Base-by-base conservation (phyloP, 169 alveolate genomes). In the Babesia gibsoni region DNA sequence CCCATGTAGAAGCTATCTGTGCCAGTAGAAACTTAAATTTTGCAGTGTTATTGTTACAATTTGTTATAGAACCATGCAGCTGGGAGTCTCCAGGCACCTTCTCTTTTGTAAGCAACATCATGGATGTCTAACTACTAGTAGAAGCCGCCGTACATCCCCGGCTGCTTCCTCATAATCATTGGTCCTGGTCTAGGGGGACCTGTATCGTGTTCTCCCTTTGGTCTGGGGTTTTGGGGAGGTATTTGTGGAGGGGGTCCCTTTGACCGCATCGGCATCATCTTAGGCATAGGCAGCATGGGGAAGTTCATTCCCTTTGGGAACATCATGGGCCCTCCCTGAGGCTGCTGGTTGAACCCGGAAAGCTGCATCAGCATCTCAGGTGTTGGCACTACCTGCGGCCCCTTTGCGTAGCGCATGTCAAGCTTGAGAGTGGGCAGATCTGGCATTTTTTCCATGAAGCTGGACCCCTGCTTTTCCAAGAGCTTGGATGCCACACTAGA, bases 361-460 rank as follows among this genome's bases (percentile, higher is more conserved):
- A 61, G 7, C 20, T 16, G 59, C 72, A 42, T 41, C 56, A 61
- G 14, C 59, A 61, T 45, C 22, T 61, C 72, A 2, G 53, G 30
- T 1, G 43, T n/a, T 16, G 59, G 58, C 58, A 45, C 46, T 33
- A 61, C 35, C 27, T n/a, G 59, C 10, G 58, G 45, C 6, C 35
- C 58, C 36, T 45, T 45, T 6, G 72, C 58, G 35, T 23, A 61
- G 25, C 72, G 72, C 58, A 61, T 61, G 45, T 61, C 72, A 43
- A 61, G 4, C 39, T 18, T 30, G 29, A 61, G 7, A 42, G 46
- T 46, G 18, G 72, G 72, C 22, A 61, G 0, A 6, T 61, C 72
- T 7, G 49, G 30, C 23, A 43, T n/a, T 42, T 30, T 61, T 2
- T 61, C 72, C 59, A 45, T 22, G 22, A 30, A 45, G 46, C 33